phyloP scores from a whole-genome alignment of 331 rosid species.

The Acacia concinna region DNA sequence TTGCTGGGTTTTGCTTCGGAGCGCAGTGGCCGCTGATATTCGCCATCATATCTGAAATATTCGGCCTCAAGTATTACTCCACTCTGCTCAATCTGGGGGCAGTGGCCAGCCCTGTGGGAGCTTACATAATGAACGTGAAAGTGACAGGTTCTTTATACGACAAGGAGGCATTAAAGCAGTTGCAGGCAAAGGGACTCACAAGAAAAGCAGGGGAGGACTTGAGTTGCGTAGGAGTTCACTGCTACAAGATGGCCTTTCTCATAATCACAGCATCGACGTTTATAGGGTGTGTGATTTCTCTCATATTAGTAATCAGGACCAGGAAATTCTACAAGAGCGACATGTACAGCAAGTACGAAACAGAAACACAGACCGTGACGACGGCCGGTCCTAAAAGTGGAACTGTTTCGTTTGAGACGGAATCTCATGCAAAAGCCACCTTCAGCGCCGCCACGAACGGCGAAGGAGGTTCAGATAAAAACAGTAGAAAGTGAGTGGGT shows the following conservation, averaged over 20 bases:
- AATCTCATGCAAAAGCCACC: not conserved
- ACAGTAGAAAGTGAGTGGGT: conserved; percentile 9
- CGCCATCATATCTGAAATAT: conserved; percentile 74
- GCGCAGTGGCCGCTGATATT: conserved; percentile 70
- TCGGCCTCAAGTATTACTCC: conserved; percentile 80
- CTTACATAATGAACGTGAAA: conserved; percentile 59
- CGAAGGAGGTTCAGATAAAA: not conserved
- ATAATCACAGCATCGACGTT: conserved; percentile 57
- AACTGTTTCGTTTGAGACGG: not conserved
- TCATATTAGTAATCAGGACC: conserved; percentile 63
- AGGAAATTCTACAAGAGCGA: conserved; percentile 61
- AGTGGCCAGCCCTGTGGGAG: conserved; percentile 66
- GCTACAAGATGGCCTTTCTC: conserved; percentile 57
- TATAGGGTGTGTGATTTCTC: conserved; percentile 50
- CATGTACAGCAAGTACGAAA: conserved; percentile 62
- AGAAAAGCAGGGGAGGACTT: conserved; percentile 52
- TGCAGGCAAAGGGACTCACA: conserved; percentile 40
- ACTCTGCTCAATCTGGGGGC: conserved; percentile 57
- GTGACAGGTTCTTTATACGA: conserved; percentile 67
- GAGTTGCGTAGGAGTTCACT: conserved; percentile 53
- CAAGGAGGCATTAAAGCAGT: conserved; percentile 54
- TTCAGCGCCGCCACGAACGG: not conserved
- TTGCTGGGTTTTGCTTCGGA: conserved; percentile 76
- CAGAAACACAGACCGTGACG: conserved; percentile 17
- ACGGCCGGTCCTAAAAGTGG: not conserved